A percentile compares a stretch with the other conserved stretches of the same genome.
phyloP scores from a whole-genome alignment of 2,329 filamentous ascomycete genomes.

The Diaporthe sp. region DNA sequence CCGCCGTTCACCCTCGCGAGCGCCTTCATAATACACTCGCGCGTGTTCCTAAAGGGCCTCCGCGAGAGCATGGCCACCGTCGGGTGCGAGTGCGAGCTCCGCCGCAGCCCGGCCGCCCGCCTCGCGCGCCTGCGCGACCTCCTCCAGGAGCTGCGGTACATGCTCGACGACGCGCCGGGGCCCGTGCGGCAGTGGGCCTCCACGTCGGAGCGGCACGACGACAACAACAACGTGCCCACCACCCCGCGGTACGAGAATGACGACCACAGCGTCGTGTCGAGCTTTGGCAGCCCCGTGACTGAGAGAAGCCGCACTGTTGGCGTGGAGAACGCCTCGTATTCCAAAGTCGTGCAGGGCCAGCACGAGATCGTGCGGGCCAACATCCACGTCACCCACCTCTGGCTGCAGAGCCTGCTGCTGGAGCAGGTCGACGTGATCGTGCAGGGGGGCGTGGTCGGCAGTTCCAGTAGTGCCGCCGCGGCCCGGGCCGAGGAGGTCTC shows the following conservation, averaged over 20 bases:
- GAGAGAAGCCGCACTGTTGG: background rate
- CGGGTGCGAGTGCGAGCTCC: conserved; percentile 21
- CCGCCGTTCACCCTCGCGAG: conserved; percentile 53
- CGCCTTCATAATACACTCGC: conserved; percentile 50
- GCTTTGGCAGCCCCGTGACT: background rate
- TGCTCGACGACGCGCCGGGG: conserved; percentile 49
- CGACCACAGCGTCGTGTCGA: conserved; percentile 3
- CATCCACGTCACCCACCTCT: conserved; percentile 54
- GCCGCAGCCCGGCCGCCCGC: conserved; percentile 31
- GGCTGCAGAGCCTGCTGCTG: conserved; percentile 53
- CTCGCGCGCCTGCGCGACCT: conserved; percentile 46
- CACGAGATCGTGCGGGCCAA: conserved; percentile 51
- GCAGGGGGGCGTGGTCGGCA: conserved; percentile 38
- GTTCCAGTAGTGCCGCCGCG: too few species aligned
- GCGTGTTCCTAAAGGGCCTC: conserved; percentile 48
- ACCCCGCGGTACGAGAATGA: background rate
- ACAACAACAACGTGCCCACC: background rate
- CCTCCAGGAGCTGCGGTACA: conserved; percentile 49
- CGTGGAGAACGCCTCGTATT: background rate
- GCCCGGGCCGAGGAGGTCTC: background rate
- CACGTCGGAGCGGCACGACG: background rate
- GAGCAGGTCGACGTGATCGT: conserved; percentile 51
- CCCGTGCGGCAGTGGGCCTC: conserved; percentile 47
- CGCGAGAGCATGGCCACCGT: conserved; percentile 9
- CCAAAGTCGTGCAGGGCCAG: conserved; percentile 40